Percentiles rank a stretch among this genome's conserved stretches.
phyloP scores from a whole-genome alignment of 2,329 filamentous ascomycete species.

The Zasmidium angulare region DNA sequence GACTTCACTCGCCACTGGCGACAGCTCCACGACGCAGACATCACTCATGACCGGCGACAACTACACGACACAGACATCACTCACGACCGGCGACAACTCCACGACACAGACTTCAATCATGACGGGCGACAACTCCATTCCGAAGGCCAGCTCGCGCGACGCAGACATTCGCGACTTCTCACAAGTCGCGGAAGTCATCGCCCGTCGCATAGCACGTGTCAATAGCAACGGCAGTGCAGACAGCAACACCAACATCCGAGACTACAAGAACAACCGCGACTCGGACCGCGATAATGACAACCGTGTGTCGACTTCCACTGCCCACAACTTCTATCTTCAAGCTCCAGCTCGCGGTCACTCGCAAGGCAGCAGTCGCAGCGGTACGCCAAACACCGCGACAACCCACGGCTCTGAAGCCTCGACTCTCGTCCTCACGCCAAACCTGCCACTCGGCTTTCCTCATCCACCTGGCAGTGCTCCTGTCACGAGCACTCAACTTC shows the following conservation, averaged over 20 bases:
- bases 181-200: too few species aligned
- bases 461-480: background rate
- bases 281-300: slow-evolving; percentile 1
- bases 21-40: slow-evolving; percentile 4
- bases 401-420: slow-evolving; percentile 11
- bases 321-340: slow-evolving; percentile 25
- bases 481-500: slow-evolving; percentile 1
- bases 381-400: background rate
- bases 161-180: too few species aligned
- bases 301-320: slow-evolving; percentile 22
- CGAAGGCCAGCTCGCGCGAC: too few species aligned
- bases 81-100: too few species aligned
- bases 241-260: slow-evolving; percentile 7
- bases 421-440: slow-evolving; percentile 15
- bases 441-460: background rate
- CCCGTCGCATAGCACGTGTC: too few species aligned
- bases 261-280: background rate
- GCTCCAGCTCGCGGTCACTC: background rate
- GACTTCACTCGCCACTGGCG: slow-evolving; percentile 17
- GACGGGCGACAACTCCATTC: slow-evolving; percentile 12
- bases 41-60: slow-evolving; percentile 18
- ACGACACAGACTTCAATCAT: slow-evolving; percentile 15
- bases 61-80: too few species aligned
- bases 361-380: background rate
- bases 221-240: slow-evolving; percentile 4